Conservation (phyloP, 768 basidiomycete genomes). For the Leccinum sublutescens region DNA sequence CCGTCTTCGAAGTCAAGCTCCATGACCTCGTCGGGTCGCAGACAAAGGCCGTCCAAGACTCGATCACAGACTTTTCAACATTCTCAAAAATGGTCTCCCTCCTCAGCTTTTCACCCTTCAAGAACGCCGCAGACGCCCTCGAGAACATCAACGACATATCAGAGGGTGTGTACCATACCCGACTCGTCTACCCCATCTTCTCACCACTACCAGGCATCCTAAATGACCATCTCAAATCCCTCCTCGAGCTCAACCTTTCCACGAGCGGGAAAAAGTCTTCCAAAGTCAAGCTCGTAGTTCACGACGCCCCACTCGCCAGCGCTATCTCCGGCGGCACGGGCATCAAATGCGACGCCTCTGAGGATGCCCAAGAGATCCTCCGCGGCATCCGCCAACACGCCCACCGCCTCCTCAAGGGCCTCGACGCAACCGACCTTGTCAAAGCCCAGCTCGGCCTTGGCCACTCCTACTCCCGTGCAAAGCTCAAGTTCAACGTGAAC, state of each 20-base stretch:
- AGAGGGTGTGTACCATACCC: constrained; percentile 61
- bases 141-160: constrained; percentile 97
- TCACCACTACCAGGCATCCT: constrained; percentile 59
- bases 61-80: constrained; percentile 81
- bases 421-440: constrained; percentile 82
- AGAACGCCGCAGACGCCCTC: constrained; percentile 87
- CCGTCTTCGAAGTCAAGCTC: constrained; percentile 84
- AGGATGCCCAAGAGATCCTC: constrained; percentile 78
- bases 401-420: constrained; percentile 82
- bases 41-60: constrained; percentile 76
- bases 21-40: constrained; percentile 85
- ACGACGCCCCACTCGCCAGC: constrained; percentile 70
- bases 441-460: constrained; percentile 96
- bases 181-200: too few relatives aligned
- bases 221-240: constrained; percentile 77
- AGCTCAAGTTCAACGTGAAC: constrained; percentile 98
- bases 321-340: constrained; percentile 72
- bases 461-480: constrained; percentile 95
- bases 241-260: constrained; percentile 85
- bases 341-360: constrained; percentile 78
- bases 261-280: constrained; percentile 66
- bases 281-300: constrained; percentile 71
- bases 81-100: constrained; percentile 92
- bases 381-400: constrained; percentile 93
- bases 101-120: constrained; percentile 91